phyloP scores from a whole-genome alignment of 148 eudicot species.

The Rhododendron williamsianum region DNA sequence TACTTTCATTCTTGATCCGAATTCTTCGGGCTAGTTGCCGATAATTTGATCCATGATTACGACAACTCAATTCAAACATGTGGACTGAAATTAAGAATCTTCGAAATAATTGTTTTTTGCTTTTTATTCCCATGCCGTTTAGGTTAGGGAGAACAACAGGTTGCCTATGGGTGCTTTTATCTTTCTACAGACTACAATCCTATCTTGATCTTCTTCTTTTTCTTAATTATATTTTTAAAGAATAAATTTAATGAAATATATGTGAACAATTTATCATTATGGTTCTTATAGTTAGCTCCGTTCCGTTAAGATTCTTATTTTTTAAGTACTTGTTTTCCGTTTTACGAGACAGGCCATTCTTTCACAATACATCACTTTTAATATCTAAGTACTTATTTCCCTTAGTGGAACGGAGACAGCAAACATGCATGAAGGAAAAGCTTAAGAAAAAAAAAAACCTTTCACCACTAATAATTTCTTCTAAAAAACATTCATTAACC shows the following conservation, averaged over 20 bases:
- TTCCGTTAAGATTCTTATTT: too few species aligned
- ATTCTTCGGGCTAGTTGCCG: constrained; percentile 6
- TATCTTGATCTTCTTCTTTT: not conserved
- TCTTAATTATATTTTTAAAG: not conserved
- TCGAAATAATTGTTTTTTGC: not conserved
- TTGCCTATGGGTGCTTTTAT: not conserved
- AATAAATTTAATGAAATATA: not conserved
- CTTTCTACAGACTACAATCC: not conserved
- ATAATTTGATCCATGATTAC: not conserved
- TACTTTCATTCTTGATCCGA: not conserved
- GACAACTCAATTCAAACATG: constrained; percentile 8
- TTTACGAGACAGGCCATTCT: too few species aligned
- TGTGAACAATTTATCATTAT: not conserved
- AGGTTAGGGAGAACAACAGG: not conserved
- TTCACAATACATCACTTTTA: too few species aligned
- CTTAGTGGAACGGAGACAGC: not conserved
- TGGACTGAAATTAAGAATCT: constrained; percentile 4
- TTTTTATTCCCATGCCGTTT: not conserved
- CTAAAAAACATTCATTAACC: not conserved
- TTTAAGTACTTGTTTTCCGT: too few species aligned
- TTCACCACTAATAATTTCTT: not conserved
- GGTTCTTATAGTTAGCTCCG: not conserved
- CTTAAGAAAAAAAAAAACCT: not conserved
- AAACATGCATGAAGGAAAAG: not conserved
- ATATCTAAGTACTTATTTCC: not conserved